Conservation (phyloP, 805 yeast genomes). For the Starmerella powellii region DNA sequence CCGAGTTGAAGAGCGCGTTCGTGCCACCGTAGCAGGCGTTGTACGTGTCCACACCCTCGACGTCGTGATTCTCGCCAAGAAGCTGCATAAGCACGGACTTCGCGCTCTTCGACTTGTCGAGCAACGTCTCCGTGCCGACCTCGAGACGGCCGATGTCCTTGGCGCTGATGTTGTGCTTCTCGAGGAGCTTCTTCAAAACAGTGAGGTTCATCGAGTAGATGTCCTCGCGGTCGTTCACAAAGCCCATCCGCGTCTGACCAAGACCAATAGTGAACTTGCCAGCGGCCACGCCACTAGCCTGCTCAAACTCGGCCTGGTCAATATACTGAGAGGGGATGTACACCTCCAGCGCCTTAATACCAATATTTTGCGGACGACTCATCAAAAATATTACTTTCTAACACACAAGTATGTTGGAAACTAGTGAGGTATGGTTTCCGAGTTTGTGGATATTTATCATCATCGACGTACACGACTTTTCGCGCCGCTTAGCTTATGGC, state of each 20-base stretch:
- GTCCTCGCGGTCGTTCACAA: conserved; percentile 94
- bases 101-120: conserved; percentile 94
- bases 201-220: conserved; percentile 90
- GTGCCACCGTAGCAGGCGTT: conserved; percentile 99
- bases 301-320: conserved; percentile 78
- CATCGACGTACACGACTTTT: not conserved
- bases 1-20: conserved; percentile 79
- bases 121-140: conserved; percentile 94
- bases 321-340: conserved; percentile 76
- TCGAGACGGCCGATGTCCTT: conserved; percentile 81
- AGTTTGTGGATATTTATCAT: not conserved
- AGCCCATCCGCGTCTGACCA: conserved; percentile 97
- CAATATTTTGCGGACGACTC: conserved; percentile 63
- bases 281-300: conserved; percentile 68
- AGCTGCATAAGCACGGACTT: conserved; percentile 92
- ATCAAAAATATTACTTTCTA: too few species aligned
- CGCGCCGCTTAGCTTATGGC: not conserved
- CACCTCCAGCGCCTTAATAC: conserved; percentile 91
- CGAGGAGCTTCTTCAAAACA: conserved; percentile 62
- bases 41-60: conserved; percentile 91
- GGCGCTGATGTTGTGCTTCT: conserved; percentile 73
- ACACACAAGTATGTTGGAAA: too few species aligned
- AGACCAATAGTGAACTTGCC: conserved; percentile 98
- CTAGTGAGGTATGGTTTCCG: not conserved
- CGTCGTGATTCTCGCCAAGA: conserved; percentile 73